Evolutionary conservation across 2,329 filamentous ascomycete species (phyloP), one percentile per base, ranked within the genome.

Genomic region (Fusarium vanettenii): DNA sequence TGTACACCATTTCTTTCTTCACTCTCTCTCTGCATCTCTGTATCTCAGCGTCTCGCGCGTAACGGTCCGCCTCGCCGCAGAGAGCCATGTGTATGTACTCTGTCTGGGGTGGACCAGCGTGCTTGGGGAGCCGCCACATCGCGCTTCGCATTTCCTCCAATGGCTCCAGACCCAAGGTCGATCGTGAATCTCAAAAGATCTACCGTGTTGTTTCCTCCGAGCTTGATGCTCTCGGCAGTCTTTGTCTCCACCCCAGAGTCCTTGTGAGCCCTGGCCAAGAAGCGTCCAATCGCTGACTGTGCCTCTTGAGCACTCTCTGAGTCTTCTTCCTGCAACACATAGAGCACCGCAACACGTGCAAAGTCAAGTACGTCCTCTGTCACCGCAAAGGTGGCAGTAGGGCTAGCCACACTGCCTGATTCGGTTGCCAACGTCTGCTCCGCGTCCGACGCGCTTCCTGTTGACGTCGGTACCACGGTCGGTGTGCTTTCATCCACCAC

Each of bases 301-400:
- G 90, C 90, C 7, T 81, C 81, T 56, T 88, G 85, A 0, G 91
- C 91, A 43, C 84, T 83, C 35, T 84, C 80, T 2, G 91, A 76
- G 6, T 81, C 84, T 66, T 89, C 82, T 74, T 90, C 82, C 76
- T 93, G 90, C 3, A 93, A 82, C 29, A 93, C 84, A 73, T 86
- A 92, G 18, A 93, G 84, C 4, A 93, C 88, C 0, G 87, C 87
- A 3, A 92, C 86, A 5, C 91, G 87, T 1, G 90, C 88, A 82
- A 93, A 93, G 76, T 93, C 91, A 1, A 92, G 82, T 0, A 87
- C 86, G 60, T 89, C 85, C 66, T 91, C 86, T 1, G 89, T 89
- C 14, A 90, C 83, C 0, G 79, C 79, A 60, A 92, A 92, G 2
- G 73, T 77, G 22, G 57, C 55, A 14, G 59, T 73, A 18, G 77